Base-by-base conservation (phyloP, 805 yeast genomes). In the Starmerella stigmatis region DNA sequence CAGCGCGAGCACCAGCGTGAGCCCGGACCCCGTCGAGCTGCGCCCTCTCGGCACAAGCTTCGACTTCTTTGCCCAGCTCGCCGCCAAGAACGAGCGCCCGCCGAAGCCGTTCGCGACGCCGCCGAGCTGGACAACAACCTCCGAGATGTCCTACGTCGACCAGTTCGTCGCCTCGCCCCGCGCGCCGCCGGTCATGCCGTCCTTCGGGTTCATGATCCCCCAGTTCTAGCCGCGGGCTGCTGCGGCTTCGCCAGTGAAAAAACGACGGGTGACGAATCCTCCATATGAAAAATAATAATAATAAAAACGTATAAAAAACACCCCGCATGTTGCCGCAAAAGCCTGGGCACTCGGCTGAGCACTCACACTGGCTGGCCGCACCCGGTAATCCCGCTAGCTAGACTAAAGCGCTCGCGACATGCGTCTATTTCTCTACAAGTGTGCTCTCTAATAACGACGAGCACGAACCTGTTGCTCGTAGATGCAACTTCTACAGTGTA, bases 11-110 rank as follows among this genome's bases (percentile, higher is more conserved):
- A 9, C 35, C 22, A 19, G n/a, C n/a, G n/a, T n/a, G n/a, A n/a
- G 41, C 19, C 33, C 41, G 7, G 41, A 38, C 8, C 37, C 37
- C 20, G 22, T 26, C 17, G 49, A 37, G 10, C 22, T 41, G 22
- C 30, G 31, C 22, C 47, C 48, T 5, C 29, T 43, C 17, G 47
- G 32, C 30, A 26, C 26, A 17, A 36, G 33, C 27, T 52, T 49
- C 29, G 55, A 52, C 45, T 50, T 36, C 38, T 28, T 47, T 21
- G 53, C 46, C 7, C 43, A 31, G 26, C 45, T 47, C 23, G 61
- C 73, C 62, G 67, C 63, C 15, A 59, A 73, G 7, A 68, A 63
- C 32, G 69, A 61, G 27, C n/a, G 22, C 31, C 21, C 41, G 10
- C 47, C 53, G 10, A 37, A 37, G 21, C 46, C 53, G 23, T 54